Conservation (phyloP, 352 stramenopile genomes). For the Halophytophthora batemanensis region DNA sequence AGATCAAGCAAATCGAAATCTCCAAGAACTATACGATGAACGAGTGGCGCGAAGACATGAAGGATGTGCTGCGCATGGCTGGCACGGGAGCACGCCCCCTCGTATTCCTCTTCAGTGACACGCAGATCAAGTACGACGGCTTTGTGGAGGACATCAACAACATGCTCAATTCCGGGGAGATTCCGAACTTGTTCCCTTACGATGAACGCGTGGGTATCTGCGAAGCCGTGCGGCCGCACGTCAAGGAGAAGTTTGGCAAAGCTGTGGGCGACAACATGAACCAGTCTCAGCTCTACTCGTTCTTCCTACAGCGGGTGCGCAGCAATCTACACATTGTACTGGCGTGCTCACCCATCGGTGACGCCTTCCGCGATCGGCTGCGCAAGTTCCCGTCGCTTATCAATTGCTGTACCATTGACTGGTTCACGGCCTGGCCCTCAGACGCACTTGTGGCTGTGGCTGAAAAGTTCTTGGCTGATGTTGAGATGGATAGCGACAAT, state of each 20-base stretch:
- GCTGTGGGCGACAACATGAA: conserved; percentile 90
- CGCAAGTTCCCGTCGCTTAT: conserved; percentile 95
- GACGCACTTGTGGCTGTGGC: conserved; percentile 93
- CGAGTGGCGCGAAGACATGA: conserved; percentile 95
- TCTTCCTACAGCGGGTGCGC: conserved; percentile 91
- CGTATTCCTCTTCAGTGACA: conserved; percentile 94
- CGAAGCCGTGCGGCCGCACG: conserved; percentile 87
- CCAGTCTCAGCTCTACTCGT: conserved; percentile 87
- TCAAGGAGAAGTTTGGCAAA: conserved; percentile 91
- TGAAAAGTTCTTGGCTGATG: conserved; percentile 89
- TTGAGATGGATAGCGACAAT: conserved; percentile 82
- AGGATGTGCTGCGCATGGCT: conserved; percentile 87
- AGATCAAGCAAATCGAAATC: conserved; percentile 94
- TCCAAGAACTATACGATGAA: conserved; percentile 93
- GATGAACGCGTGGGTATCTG: conserved; percentile 91
- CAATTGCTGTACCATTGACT: conserved; percentile 98
- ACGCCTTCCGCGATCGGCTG: conserved; percentile 92
- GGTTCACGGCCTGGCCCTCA: conserved; percentile 94
- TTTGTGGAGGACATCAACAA: conserved; percentile 97
- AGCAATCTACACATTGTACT: conserved; percentile 94
- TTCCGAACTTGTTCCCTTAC: conserved; percentile 94
- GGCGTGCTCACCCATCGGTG: conserved; percentile 93
- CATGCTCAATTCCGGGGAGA: conserved; percentile 94
- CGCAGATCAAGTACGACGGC: conserved; percentile 95
- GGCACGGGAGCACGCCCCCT: conserved; percentile 84